Percentiles rank a stretch among this genome's conserved stretches.
Conservation (phyloP, 2,329 filamentous ascomycete species). For the Xylaria hypoxylon region DNA sequence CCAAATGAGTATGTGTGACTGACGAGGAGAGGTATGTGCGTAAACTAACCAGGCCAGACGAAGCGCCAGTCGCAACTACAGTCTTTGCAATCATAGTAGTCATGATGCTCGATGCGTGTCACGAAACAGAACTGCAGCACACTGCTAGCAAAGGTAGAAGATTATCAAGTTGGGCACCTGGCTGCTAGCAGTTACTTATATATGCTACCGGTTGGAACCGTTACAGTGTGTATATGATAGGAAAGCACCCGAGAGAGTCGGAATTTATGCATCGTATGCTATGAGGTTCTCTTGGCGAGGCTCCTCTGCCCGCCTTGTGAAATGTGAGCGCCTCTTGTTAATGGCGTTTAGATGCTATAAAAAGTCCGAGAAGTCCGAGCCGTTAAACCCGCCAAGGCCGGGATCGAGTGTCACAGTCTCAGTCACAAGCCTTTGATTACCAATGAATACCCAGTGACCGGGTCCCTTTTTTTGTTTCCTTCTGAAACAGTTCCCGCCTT, state of each 20-base stretch:
- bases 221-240: background rate
- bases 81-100: slow-evolving; percentile 56
- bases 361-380: slow-evolving; percentile 4
- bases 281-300: too few relatives aligned
- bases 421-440: too few relatives aligned
- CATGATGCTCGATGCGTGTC: background rate
- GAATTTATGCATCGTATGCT: too few relatives aligned
- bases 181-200: too few relatives aligned
- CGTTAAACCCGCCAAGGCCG: background rate
- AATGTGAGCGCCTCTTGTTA: too few relatives aligned
- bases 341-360: background rate
- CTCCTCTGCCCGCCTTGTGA: too few relatives aligned
- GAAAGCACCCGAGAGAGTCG: background rate
- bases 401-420: background rate
- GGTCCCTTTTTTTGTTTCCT: background rate
- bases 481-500: background rate
- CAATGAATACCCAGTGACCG: too few relatives aligned
- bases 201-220: too few relatives aligned
- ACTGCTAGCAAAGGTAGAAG: too few relatives aligned
- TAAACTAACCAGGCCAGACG: slow-evolving; percentile 60
- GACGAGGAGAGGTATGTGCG: background rate
- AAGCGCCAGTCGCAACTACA: slow-evolving; percentile 61
- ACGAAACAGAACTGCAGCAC: too few relatives aligned
- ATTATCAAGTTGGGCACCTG: too few relatives aligned
- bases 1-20: background rate